Evolutionary conservation across 192 early-diverging fungal genomes (phyloP), one percentile per base, ranked within the genome.

Genomic region (Spizellomyces sp.): DNA sequence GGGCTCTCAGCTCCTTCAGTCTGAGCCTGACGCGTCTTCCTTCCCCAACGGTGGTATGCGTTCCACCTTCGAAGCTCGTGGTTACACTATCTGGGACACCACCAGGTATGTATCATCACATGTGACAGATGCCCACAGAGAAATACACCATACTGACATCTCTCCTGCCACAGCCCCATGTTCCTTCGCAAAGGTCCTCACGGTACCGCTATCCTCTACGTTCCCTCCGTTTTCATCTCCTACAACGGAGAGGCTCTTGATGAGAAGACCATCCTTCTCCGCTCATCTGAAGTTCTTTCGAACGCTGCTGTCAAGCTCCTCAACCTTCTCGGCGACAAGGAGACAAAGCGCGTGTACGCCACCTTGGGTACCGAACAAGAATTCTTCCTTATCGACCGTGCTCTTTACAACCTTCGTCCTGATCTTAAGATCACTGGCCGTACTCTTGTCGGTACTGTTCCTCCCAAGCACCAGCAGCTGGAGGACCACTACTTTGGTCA

Each of bases 401-500:
- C 83, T 41, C 83, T 99, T 67, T 99, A 96, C 86, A 81, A 91
- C 72, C 86, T 96, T 74, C 92, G 95, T 52, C 95, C 94, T 45
- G 97, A 99, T 78, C 86, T 99, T 62, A 98, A 98, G 90, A 95
- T 94, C 76, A 89, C 90, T 36, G 97, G 97, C 67, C 91, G 97
- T 71, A 98, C 95, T 48, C 85, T 99, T 45, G 76, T 99, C 48
- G 97, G 97, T 50, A 86, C 89, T 72, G 85, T 98, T 69, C 97
- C 97, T 48, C 94, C 97, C 67, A 93, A 94, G 77, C 95, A 98
- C 81, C 97, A 99, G 85, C 97, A 99, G 86, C 86, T 99, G 71
- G 97, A 99, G 80, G 97, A 99, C 81, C 97, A 99, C 85, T 99
- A 99, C 90, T 99, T 99, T 86, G 97, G 97, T 47, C 90, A 91